phyloP scores from a whole-genome alignment of 2,329 filamentous ascomycete genomes.

The Xylariales sp. region DNA sequence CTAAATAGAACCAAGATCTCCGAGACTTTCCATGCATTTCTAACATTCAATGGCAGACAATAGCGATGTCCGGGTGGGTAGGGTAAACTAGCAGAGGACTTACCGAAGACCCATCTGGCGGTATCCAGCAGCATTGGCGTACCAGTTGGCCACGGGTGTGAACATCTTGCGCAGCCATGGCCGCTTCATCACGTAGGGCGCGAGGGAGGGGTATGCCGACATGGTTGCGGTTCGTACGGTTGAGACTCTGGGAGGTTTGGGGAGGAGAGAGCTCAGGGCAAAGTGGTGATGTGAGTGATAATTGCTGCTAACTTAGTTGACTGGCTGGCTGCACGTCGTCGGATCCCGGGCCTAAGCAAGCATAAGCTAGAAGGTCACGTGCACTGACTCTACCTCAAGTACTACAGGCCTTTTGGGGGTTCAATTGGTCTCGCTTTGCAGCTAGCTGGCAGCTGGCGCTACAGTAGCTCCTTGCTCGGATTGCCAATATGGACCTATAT shows the following conservation, averaged over 20 bases:
- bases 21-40: too few relatives aligned
- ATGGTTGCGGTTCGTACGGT: constrained; percentile 30
- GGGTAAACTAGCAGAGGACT: constrained; percentile 16
- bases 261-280: constrained; percentile 8
- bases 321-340: constrained; percentile 5
- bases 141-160: constrained; percentile 82
- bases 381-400: not conserved
- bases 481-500: too few relatives aligned
- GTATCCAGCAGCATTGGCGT: constrained; percentile 84
- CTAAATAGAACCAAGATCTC: too few relatives aligned
- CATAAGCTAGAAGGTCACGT: constrained; percentile 7
- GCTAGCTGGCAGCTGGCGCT: not conserved
- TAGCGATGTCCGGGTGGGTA: constrained; percentile 2
- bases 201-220: constrained; percentile 70
- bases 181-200: constrained; percentile 73
- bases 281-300: constrained; percentile 13
- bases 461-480: too few relatives aligned
- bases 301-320: constrained; percentile 9
- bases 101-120: constrained; percentile 89
- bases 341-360: too few relatives aligned
- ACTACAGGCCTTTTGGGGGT: too few relatives aligned
- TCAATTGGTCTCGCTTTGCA: not conserved
- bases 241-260: constrained; percentile 14
- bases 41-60: too few relatives aligned
- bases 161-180: constrained; percentile 80